Evolutionary conservation across 176 grass and related monocot species (phyloP), one percentile per base, ranked within the genome.

Genomic region (Bolboschoenus planiculmis): DNA sequence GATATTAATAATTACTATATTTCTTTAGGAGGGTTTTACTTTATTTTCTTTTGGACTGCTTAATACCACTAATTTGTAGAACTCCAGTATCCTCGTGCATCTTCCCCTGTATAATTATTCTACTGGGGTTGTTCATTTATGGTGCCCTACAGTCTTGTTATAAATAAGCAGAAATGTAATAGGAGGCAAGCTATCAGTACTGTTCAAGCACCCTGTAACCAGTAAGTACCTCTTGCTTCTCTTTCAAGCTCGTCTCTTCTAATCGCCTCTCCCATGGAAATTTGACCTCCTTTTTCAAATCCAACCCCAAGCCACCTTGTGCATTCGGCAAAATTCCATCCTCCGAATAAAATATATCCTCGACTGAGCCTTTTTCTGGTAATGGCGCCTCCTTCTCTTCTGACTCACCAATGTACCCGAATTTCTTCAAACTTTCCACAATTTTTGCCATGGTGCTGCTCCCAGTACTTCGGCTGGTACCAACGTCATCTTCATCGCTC

Each of bases 201-300:
- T 53, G 29, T 10, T 58, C 29, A 77, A 10, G n/a, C 9, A 29
- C 42, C 29, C 27, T 33, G 48, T 37, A 26, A 47, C 3, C 20
- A 16, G 14, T 18, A 57, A 57, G 5, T 63, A 64, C 72, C 46
- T 61, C 83, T 78, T 77, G 67, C 26, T 58, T 60, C 31, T 78
- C 65, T 50, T 33, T 60, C 26, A 35, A 43, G 58, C 77, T 82
- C 23, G 71, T 16, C 30, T 39, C 73, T 16, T 85, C 78, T 40
- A 36, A 78, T 20, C 78, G 85, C 20, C 86, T 90, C 87, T 97
- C 95, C 95, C 92, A 94, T 26, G 95, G 95, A 88, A 97, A 97
- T 43, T 86, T 86, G 34, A 85, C 85, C 83, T 54, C n/a, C 33
- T 68, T 85, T 61, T 72, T 85, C 39, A 79, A 90, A 62, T 85